Conservation (phyloP, 2,329 filamentous ascomycete species). For the Pestalotiopsis sp. region DNA sequence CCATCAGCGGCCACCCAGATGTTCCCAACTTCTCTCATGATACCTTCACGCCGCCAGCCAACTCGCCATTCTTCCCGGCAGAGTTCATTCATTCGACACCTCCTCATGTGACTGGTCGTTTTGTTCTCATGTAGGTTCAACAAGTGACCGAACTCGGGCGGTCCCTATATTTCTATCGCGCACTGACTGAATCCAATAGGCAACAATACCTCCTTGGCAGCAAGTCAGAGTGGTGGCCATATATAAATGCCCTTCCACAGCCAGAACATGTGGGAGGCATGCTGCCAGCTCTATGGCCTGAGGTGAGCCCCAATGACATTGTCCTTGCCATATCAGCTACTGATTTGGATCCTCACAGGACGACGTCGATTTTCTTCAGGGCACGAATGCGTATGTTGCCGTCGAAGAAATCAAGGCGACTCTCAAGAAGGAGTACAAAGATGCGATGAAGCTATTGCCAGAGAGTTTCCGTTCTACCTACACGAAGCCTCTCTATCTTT, state of each 20-base stretch:
- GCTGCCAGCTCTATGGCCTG: slow-evolving; percentile 67
- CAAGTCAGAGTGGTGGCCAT: slow-evolving; percentile 69
- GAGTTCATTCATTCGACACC: slow-evolving; percentile 53
- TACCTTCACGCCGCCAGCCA: slow-evolving; percentile 13
- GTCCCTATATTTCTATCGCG: not conserved
- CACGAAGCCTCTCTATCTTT: slow-evolving; percentile 58
- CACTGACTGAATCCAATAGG: not conserved
- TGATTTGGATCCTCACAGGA: slow-evolving; percentile 29
- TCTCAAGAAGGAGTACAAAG: slow-evolving; percentile 48
- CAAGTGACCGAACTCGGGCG: no score
- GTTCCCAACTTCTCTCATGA: slow-evolving; percentile 17
- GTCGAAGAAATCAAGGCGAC: slow-evolving; percentile 45
- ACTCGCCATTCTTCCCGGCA: slow-evolving; percentile 43
- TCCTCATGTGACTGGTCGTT: slow-evolving; percentile 65
- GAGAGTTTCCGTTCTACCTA: slow-evolving; percentile 38
- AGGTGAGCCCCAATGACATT: slow-evolving; percentile 20
- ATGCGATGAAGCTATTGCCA: slow-evolving; percentile 42
- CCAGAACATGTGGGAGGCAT: slow-evolving; percentile 54
- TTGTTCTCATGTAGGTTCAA: slow-evolving; percentile 59
- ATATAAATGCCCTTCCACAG: slow-evolving; percentile 67
- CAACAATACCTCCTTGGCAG: slow-evolving; percentile 64
- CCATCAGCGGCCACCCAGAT: slow-evolving; percentile 39
- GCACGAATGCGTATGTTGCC: slow-evolving; percentile 34
- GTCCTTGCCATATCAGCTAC: not conserved
- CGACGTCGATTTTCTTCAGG: slow-evolving; percentile 56